These are phyloP conservation scores for Pyrenophora teres DNA, from an alignment of 2,329 filamentous ascomycete genomes.

Conservation along the genomic window DNA sequence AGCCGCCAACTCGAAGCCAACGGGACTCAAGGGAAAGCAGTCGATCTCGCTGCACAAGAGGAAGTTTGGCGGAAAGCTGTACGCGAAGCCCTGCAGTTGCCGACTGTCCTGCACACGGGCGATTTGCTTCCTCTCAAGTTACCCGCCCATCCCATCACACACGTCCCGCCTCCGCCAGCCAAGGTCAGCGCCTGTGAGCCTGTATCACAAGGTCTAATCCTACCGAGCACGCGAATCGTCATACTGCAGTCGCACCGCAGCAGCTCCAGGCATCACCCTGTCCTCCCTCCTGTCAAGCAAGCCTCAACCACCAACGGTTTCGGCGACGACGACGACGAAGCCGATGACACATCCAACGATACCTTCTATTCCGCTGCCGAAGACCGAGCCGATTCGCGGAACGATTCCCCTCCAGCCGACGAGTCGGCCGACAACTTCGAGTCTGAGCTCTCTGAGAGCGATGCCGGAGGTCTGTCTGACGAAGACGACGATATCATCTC, in stretches of 20 bases:
- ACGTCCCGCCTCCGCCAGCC: conserved; percentile 80
- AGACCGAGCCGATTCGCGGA: conserved; percentile 57
- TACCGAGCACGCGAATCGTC: conserved; percentile 80
- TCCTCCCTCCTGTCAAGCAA: conserved; percentile 50
- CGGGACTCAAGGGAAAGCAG: conserved; percentile 34
- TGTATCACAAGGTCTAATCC: conserved; percentile 82
- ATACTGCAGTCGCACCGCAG: conserved; percentile 65
- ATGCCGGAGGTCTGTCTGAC: conserved; percentile 82
- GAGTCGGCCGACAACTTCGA: conserved; percentile 54
- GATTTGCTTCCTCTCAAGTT: conserved; percentile 80
- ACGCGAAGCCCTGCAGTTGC: conserved; percentile 71
- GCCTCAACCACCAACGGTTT: conserved; percentile 62
- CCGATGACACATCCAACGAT: conserved; percentile 87
- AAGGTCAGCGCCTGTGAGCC: conserved; percentile 94
- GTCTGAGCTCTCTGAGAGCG: conserved; percentile 64
- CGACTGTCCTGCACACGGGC: conserved; percentile 80
- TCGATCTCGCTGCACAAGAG: conserved; percentile 38
- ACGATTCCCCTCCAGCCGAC: conserved; percentile 46
- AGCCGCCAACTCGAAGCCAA: conserved; percentile 45
- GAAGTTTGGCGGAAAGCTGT: conserved; percentile 54
- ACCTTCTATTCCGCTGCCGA: conserved; percentile 93
- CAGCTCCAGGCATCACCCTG: conserved; percentile 57
- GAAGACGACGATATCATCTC: conserved; percentile 96
- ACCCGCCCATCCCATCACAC: conserved; percentile 81
- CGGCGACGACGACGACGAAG: conserved; percentile 68